Evolutionary conservation across 345 rosid genomes (phyloP).

Genomic region (Eucalyptus sp.): DNA sequence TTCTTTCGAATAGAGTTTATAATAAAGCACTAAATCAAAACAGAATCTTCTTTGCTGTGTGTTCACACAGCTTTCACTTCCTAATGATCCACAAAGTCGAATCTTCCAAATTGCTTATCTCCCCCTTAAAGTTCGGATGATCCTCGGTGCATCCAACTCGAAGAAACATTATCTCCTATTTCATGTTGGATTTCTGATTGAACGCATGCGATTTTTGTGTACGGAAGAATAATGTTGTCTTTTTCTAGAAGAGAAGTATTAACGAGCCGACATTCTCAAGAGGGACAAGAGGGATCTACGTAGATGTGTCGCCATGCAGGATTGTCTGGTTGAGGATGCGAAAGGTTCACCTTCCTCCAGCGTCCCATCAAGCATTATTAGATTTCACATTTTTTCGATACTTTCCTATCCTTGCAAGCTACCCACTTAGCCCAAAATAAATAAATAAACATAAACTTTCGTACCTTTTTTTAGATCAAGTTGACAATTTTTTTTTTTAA

Average conservation of each 20-base stretch:
- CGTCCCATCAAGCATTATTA: not conserved
- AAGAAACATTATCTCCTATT: not conserved
- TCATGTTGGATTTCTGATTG: not conserved
- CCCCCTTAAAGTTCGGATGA: not conserved
- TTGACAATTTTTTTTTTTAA: not conserved
- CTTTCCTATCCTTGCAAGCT: not conserved
- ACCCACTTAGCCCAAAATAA: not conserved
- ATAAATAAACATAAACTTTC: not conserved
- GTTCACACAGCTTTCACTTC: not conserved
- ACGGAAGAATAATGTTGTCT: not conserved
- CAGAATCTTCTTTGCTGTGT: not conserved
- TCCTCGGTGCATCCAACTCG: not conserved
- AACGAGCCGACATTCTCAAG: not conserved
- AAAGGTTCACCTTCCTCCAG: not conserved
- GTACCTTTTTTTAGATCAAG: not conserved
- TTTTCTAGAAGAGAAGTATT: not conserved
- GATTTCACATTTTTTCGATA: not conserved
- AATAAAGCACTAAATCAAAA: not conserved
- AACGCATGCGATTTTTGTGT: not conserved
- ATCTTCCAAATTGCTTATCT: not conserved
- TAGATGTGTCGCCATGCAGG: not conserved
- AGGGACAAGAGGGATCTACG: not conserved
- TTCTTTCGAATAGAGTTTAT: not conserved
- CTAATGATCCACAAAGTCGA: not conserved
- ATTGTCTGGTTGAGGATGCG: not conserved